Conservation (phyloP, 768 basidiomycete genomes). For the Rhodosporidiobolus sp. region DNA sequence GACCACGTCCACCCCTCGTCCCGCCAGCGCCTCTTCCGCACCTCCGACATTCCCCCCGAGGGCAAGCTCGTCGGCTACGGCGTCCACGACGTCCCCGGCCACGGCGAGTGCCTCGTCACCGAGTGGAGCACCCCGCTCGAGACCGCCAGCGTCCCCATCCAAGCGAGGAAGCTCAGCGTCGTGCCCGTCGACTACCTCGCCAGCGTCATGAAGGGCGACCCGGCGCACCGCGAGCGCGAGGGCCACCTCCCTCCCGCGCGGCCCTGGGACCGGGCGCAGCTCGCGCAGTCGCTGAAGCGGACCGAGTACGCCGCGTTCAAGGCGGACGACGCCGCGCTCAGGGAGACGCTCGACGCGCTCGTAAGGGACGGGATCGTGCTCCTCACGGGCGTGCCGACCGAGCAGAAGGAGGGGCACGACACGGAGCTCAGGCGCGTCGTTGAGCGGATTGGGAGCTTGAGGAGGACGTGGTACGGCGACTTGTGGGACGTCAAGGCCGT, state of each 20-base stretch:
- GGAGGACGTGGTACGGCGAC: constrained; percentile 83
- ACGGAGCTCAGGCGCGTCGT: constrained; percentile 71
- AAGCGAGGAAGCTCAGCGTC: constrained; percentile 28
- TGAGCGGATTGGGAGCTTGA: constrained; percentile 66
- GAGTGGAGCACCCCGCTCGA: constrained; percentile 60
- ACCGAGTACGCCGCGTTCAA: constrained; percentile 56
- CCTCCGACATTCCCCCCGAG: constrained; percentile 62
- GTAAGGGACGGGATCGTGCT: constrained; percentile 70
- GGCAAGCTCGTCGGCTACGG: constrained; percentile 54
- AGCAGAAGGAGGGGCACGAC: constrained; percentile 58
- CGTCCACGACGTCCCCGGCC: constrained; percentile 49
- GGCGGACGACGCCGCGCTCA: constrained; percentile 54
- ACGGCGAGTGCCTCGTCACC: constrained; percentile 45
- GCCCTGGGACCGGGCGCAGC: constrained; percentile 49
- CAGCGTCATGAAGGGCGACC: constrained; percentile 39
- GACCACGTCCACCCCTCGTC: constrained; percentile 73
- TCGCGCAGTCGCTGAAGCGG: constrained; percentile 53
- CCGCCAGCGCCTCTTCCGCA: constrained; percentile 68
- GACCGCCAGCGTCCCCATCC: not conserved
- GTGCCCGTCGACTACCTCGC: constrained; percentile 30
- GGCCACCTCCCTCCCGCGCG: constrained; percentile 10
- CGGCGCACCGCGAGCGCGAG: not conserved
- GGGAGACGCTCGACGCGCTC: constrained; percentile 66
- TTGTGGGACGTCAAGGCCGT: constrained; percentile 62
- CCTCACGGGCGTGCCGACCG: constrained; percentile 65